phyloP scores from a whole-genome alignment of 139 green algal species.

The Klebsormidium nitens region DNA sequence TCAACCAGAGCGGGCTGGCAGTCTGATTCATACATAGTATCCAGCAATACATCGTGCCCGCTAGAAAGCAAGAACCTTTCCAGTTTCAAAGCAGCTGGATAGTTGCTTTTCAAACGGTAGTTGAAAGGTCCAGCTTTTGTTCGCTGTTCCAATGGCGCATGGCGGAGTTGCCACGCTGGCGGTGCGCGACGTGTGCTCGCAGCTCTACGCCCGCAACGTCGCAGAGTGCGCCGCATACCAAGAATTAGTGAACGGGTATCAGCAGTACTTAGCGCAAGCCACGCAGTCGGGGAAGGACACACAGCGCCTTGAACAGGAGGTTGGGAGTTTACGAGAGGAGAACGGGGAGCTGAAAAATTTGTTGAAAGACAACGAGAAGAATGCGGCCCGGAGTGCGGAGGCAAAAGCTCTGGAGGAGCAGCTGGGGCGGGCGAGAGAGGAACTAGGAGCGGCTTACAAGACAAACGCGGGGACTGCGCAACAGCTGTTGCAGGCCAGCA shows the following conservation, averaged over 20 bases:
- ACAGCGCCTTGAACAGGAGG: slow-evolving; percentile 2
- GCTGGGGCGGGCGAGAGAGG: slow-evolving; percentile 14
- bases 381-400: neutral
- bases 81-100: too few species aligned
- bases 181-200: too few species aligned
- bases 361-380: neutral
- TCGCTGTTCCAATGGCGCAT: too few species aligned
- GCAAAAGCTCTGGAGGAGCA: slow-evolving; percentile 9
- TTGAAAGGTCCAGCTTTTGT: too few species aligned
- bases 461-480: neutral
- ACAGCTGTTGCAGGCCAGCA: slow-evolving; percentile 2
- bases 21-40: too few species aligned
- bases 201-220: too few species aligned
- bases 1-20: too few species aligned
- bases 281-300: neutral
- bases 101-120: too few species aligned
- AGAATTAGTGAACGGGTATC: slow-evolving; percentile 8
- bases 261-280: neutral
- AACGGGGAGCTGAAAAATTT: neutral
- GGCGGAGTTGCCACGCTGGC: too few species aligned
- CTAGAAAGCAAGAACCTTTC: too few species aligned
- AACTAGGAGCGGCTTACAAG: slow-evolving; percentile 3
- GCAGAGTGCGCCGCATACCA: too few species aligned
- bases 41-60: too few species aligned
- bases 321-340: slow-evolving; percentile 7